These are phyloP conservation scores for Elongisporangium anandrum DNA, from an alignment of 352 stramenopile species.

Conservation along the genomic window DNA sequence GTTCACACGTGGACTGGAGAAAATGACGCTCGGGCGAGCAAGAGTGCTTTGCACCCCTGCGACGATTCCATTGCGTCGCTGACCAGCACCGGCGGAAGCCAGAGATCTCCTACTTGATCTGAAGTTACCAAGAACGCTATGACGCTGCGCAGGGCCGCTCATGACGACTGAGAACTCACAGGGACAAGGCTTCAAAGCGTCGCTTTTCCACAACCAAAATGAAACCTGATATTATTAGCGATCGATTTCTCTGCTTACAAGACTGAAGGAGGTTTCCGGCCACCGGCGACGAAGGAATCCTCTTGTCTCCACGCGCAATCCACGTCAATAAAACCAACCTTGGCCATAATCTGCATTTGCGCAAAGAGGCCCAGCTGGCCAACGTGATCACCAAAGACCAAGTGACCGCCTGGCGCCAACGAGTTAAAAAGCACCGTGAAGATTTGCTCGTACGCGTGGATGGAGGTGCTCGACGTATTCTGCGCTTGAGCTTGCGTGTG, in stretches of 20 bases:
- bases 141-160: not conserved
- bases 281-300: constrained; percentile 76
- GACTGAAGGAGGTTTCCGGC: constrained; percentile 21
- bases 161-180: not conserved
- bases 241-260: not conserved
- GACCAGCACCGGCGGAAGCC: not conserved
- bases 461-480: not conserved
- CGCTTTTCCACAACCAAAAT: not conserved
- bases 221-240: not conserved
- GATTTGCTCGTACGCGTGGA: constrained; percentile 35
- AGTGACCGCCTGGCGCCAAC: constrained; percentile 53
- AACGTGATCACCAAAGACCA: constrained; percentile 72
- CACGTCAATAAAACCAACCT: constrained; percentile 63
- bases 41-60: constrained; percentile 7
- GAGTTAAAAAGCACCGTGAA: constrained; percentile 52
- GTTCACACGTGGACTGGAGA: constrained; percentile 23
- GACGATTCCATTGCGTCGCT: constrained; percentile 10
- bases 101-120: not conserved
- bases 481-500: not conserved
- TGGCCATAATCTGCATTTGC: constrained; percentile 53
- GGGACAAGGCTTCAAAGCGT: not conserved
- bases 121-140: not conserved
- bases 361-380: constrained; percentile 57
- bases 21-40: constrained; percentile 29
- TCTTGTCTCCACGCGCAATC: constrained; percentile 68